Evolutionary conservation across 805 yeast genomes (phyloP), one percentile per base, ranked within the genome.

Genomic region (Cyberlindnera veronae): DNA sequence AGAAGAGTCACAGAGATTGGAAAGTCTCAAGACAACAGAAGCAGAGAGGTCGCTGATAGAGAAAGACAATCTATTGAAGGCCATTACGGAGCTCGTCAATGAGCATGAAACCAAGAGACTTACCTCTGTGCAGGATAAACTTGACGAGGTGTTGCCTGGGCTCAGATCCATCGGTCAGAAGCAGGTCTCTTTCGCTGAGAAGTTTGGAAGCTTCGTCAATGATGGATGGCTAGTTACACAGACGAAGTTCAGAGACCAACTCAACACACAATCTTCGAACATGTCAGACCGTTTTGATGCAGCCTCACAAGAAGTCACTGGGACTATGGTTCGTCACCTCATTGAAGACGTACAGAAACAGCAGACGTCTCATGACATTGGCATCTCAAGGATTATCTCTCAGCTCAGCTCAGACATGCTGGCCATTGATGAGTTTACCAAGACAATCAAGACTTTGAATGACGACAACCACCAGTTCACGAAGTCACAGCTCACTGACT

Each of bases 151-250:
- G 5, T 19, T 32, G 7, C 52, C 55, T 5, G 44, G 38, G 16
- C 15, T 54, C 2, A 28, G 29, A 6, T 6, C 24, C 3, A 32
- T 51, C 14, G 37, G 37, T 1, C 8, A 34, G 14, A 48, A 46
- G 18, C 51, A 51, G 37, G n/a, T n/a, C 3, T 31, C 23, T 6
- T 52, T 51, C 26, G 36, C 44, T 3, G 29, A 41, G 4, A 47
- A 43, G 6, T 41, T 50, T 28, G 47, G 39, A 17, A 18, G 36
- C 2, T 45, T 45, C 16, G 36, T 52, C 12, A 35, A 36, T 3
- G 46, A 52, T 3, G 38, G 37, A 2, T 50, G 57, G 57, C 12
- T 43, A 14, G 9, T 19, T 4, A 47, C 41, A 7, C 58, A 54
- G 30, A 22, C 15, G 3, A 32, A 38, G 17, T 50, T 53, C 22